Evolutionary conservation across 805 yeast genomes (phyloP), one percentile per base, ranked within the genome.

Genomic region (Candida parachauliodes): DNA sequence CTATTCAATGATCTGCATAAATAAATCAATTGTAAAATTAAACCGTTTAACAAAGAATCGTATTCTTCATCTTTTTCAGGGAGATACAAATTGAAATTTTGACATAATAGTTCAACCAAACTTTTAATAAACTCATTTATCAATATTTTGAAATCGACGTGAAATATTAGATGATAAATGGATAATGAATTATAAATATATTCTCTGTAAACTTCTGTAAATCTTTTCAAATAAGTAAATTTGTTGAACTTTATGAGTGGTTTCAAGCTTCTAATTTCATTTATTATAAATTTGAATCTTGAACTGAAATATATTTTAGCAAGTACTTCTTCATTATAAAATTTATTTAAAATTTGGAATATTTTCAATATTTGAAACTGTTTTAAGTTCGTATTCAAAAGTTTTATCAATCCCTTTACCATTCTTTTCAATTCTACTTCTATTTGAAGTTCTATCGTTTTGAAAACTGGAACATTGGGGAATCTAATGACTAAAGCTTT

Each of bases 1-100:
- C 88, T 68, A 1, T 83, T 80, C 36, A 91, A 66, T 25, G 95
- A 81, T 54, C 83, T 88, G n/a, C 95, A 83, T 47, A 96, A 86
- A 60, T 89, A 91, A 1, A 87, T 79, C 26, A 89, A 60, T 59
- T 91, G 98, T 23, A 91, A 62, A 46, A 89, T 75, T 16, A 88
- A 64, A 1, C 91, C 84, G 40, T 83, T 83, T 22, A 70, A 70
- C 34, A 62, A 68, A 8, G 74, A 57, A 10, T 54, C 57, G n/a
- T n/a, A n/a, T 10, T 59, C 59, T 14, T 63, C 69, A 1, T 71
- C 40, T n/a, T 59, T 59, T 10, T 47, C 62, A 0, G 58, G 60
- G 17, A 62, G 44, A 38, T 62, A 51, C 18, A 19, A 32, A 14
- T 44, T 41, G 28, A 62, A 37, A 26, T 59, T 58, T 9, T 42